Evolutionary conservation across 129 eudicot genomes (phyloP), one percentile per base, ranked within the genome.

Genomic region (Lactuca saligna): DNA sequence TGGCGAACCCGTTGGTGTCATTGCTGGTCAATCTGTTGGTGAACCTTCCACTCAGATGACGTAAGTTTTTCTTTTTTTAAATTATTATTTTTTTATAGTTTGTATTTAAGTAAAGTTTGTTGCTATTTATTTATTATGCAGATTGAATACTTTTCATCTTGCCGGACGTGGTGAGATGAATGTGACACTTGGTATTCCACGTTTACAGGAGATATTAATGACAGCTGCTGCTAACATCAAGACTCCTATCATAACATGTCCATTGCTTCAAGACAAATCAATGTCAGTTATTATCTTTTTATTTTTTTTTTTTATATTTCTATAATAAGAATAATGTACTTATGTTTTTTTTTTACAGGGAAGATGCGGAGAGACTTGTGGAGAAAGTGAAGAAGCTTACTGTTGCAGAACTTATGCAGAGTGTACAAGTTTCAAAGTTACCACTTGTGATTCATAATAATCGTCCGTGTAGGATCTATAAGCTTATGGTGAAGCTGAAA

Each of bases 1-100:
- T 16, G 98, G 98, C 64, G 96, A 93, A 75, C 95, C 98, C 0
- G 98, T 93, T 79, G 98, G 98, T 63, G 92, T 93, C 29, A 72
- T 93, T 61, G 96, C 98, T 53, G 96, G 84, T 63, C 98, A 93
- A 76, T 93, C 98, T 4, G 69, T 93, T 31, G 98, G 98, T 69
- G 98, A 93, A 85, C 98, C 98, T 38, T 93, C 98, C n/a, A 93
- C 98, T 3, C 98, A 93, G 59, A 93, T 93, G 96, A 89, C 98
- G 98, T 92, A 83, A 76, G 91, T 55, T 63, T 15, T 32, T 2
- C 17, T 17, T 61, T n/a, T 25, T n/a, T 25, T 59, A 0, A n/a
- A 57, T 46, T 9, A 0, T 37, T 49, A 20, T 29, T 69, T 5
- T 31, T 31, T 41, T 44, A 20, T 9, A 14, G 11, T 54, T 13